Evolutionary conservation across 208 protist genomes (phyloP), one percentile per base, ranked within the genome.

Genomic region (Acanthamoeba rhysodes): DNA sequence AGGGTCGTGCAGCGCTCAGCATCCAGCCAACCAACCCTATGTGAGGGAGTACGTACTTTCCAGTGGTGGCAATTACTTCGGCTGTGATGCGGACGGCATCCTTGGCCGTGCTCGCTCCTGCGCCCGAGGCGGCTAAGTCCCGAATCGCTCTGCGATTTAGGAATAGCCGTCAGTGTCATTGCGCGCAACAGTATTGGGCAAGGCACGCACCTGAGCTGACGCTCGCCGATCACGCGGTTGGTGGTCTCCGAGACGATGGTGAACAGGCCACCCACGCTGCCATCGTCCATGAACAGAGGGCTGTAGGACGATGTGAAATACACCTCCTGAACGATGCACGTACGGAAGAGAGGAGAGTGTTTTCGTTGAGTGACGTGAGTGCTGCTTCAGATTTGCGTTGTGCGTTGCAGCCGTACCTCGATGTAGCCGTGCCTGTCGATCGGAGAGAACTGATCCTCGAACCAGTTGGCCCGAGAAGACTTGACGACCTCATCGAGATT

Each of bases 261-360:
- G 37, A 70, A 93, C 34, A 93, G 57, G 18, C 87, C 87, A 24
- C 87, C 57, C 34, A 93, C 87, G 87, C 59, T 76, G 34, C 87
- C 66, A 24, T 93, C 87, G 37, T 93, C 64, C 64, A 88, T 88
- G 62, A 93, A 93, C 41, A 93, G 57, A 72, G 87, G 87, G 66
- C 87, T 78, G 45, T 93, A 93, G 29, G 87, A 93, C 18, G 66
- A 93, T 14, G 64, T 93, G 41, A 93, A 93, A 24, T 93, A 93
- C 27, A 32, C 37, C 48, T 93, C 87, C 87, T 92, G 57, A 2
- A 91, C 59, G 7, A n/a, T 22, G 55, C 55, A 27, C 34, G 37
- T 0, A 24, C 1, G 34, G n/a, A n/a, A 41, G 34, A 45, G 32
- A 2, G 2, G 68, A 76, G 2, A 76, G 37, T 66, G 4, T 20